Evolutionary conservation across 495 filamentous ascomycete species (phyloP).

Genomic region (Staphylotrichum tortipilum): DNA sequence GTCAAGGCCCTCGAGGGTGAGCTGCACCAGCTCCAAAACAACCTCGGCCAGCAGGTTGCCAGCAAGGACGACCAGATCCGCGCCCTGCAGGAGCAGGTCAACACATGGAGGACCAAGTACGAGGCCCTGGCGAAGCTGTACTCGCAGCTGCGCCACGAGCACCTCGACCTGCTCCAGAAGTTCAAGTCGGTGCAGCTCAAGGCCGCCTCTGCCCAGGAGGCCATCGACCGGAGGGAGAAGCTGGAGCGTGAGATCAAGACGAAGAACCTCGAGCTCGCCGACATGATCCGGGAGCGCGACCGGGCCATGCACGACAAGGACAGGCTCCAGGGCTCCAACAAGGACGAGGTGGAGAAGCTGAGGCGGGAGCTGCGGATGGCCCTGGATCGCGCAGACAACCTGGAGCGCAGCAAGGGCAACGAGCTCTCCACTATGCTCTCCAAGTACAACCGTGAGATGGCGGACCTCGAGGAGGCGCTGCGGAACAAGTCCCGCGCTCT

Average conservation of each 20-base stretch:
- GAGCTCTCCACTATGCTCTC: conserved; percentile 90
- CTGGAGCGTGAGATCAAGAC: conserved; percentile 95
- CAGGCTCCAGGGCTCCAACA: conserved; percentile 71
- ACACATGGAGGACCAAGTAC: conserved; percentile 95
- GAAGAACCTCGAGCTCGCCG: conserved; percentile 94
- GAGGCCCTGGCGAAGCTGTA: conserved; percentile 95
- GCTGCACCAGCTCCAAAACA: conserved; percentile 69
- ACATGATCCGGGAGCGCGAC: conserved; percentile 97
- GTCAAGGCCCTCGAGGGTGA: conserved; percentile 90
- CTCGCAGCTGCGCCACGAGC: conserved; percentile 89
- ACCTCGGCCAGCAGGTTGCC: conserved; percentile 71
- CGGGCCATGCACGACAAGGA: conserved; percentile 91
- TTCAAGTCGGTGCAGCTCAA: conserved; percentile 95
- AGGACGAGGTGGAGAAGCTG: conserved; percentile 90
- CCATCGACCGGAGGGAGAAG: conserved; percentile 89
- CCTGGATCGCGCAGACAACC: conserved; percentile 83
- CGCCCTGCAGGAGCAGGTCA: conserved; percentile 86
- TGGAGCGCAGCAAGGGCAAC: conserved; percentile 82
- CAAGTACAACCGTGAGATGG: conserved; percentile 94
- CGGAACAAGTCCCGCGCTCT: conserved; percentile 80
- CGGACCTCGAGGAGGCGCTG: conserved; percentile 87
- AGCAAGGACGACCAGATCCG: conserved; percentile 94
- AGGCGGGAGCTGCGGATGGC: conserved; percentile 95
- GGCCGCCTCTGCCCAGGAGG: conserved; percentile 91
- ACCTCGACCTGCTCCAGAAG: conserved; percentile 86